Percentiles rank a stretch among this genome's conserved stretches.
These are phyloP conservation scores for Gynandropsis gynandra DNA, from an alignment of 345 rosid genomes.

Conservation along the genomic window DNA sequence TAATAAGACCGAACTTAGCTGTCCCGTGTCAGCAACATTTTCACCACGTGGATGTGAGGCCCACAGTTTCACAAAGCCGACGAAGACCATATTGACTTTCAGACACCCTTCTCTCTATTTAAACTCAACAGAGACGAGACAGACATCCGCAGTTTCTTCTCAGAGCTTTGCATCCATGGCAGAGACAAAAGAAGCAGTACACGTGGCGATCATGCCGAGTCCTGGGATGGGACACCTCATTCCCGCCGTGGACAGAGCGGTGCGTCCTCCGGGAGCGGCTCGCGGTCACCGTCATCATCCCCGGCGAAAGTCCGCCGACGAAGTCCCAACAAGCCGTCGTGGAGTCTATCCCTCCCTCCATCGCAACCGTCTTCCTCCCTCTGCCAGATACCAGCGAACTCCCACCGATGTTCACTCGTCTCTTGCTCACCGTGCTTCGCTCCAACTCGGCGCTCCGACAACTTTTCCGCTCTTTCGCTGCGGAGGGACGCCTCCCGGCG, in stretches of 20 bases:
- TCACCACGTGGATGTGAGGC: too few relatives aligned
- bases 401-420: constrained; percentile 33
- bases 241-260: constrained; percentile 55
- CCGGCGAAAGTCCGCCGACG: constrained; percentile 42
- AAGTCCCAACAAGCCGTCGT: constrained; percentile 41
- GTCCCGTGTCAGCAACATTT: too few relatives aligned
- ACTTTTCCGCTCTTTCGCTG: constrained; percentile 25
- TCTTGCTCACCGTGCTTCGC: constrained; percentile 43
- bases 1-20: too few relatives aligned
- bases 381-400: constrained; percentile 38
- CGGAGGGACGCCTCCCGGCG: constrained; percentile 24
- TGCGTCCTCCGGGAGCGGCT: constrained; percentile 36
- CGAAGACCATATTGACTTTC: too few relatives aligned
- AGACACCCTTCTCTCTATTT: too few relatives aligned
- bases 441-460: constrained; percentile 45
- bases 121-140: neutral
- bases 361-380: constrained; percentile 42
- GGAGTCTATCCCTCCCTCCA: constrained; percentile 44
- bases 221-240: constrained; percentile 89
- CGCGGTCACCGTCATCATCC: constrained; percentile 43
- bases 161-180: constrained; percentile 28
- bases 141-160: neutral
- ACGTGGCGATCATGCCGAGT: constrained; percentile 45
- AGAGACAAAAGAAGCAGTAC: constrained; percentile 25
- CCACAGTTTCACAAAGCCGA: too few relatives aligned